A percentile compares a stretch with the other conserved stretches of the same genome.
Conservation (phyloP, 805 yeast genomes). For the Kuraishia hungarica region DNA sequence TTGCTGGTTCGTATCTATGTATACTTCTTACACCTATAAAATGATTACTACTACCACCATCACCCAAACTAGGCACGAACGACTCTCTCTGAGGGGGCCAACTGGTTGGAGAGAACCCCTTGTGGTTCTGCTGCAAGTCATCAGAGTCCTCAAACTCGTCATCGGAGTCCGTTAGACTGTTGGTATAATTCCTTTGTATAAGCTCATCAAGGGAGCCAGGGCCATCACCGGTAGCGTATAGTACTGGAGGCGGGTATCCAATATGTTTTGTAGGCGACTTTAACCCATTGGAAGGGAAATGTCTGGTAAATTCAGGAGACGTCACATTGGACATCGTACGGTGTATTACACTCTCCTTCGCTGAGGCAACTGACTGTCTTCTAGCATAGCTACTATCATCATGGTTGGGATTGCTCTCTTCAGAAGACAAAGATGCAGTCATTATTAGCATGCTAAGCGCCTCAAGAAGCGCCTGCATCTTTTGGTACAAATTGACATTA, state of each 20-base stretch:
- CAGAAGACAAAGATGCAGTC: conserved; percentile 5
- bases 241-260: not conserved
- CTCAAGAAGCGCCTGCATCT: conserved; percentile 23
- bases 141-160: not conserved
- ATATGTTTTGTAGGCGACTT: not conserved
- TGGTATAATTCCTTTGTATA: not conserved
- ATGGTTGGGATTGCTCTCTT: not conserved
- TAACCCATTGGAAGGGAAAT: not conserved
- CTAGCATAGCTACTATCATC: not conserved
- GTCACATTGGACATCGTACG: not conserved
- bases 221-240: not conserved
- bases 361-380: not conserved
- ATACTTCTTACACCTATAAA: not conserved
- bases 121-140: conserved; percentile 2
- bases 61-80: not conserved
- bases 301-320: not conserved
- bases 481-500: conserved; percentile 16
- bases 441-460: conserved; percentile 23
- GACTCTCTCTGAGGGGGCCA: not conserved
- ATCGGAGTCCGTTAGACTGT: not conserved
- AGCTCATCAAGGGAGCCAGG: not conserved
- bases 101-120: not conserved
- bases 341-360: not conserved
- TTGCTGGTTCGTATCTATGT: not conserved
- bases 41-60: not conserved